Evolutionary conservation across 176 grass and related monocot species (phyloP), one percentile per base, ranked within the genome.

Genomic region (Ensete glaucum): DNA sequence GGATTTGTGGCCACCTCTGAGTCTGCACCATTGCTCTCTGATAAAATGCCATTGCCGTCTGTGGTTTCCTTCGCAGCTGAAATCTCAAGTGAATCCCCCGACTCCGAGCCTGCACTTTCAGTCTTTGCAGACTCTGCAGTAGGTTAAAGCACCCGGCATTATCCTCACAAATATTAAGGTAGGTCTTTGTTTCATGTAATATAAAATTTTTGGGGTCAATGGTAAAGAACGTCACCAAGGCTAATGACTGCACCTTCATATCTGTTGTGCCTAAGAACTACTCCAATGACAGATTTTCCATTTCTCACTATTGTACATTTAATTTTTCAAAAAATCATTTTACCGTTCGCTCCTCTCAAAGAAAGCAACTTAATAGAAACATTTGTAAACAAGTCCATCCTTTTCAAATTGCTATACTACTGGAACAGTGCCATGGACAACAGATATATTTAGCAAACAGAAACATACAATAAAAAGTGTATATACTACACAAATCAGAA

Each of bases 61-160:
- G 64, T 58, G 67, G 66, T 58, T 74, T 87, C 86, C 78, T 91
- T 89, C 72, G 89, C 82, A 50, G 69, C 55, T 72, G 66, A 76
- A 84, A 90, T 78, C 58, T 84, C 82, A 59, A 81, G 76, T 56
- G 74, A 70, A 23, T 83, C 85, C 26, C 85, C 89, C 64, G 71
- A 74, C 82, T 78, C 77, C 2, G 78, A 76, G 57, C 65, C 50
- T 69, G 78, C 78, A 53, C 71, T 74, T 14, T 87, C 82, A 69
- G 88, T 82, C 76, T 79, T 76, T 21, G 11, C 78, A 69, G 79
- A 75, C 68, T 82, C 85, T 74, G 73, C 62, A n/a, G 82, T 82
- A 67, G 83, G 76, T 66, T 55, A 74, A 17, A 70, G 72, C 21
- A 80, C 74, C 57, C 82, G n/a, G 1, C 62, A 26, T 54, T 83